phyloP scores from a whole-genome alignment of 1,284 basidiomycete species.

The Neolentinus lepideus region DNA sequence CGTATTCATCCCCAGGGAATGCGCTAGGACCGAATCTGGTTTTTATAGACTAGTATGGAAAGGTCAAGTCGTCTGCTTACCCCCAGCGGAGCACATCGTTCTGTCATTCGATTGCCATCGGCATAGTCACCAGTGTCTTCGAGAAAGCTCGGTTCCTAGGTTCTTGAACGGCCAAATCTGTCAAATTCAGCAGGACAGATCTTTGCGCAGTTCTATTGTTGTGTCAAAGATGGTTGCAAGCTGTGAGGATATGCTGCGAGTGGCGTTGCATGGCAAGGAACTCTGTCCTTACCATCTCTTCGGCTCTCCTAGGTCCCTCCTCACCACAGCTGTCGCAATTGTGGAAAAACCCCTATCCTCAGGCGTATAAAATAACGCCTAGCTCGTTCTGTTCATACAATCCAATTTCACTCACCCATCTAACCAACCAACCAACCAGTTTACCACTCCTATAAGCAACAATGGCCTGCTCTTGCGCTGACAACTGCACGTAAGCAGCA shows the following conservation, averaged over 20 bases:
- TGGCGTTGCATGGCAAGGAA: background rate
- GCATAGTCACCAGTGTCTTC: no score
- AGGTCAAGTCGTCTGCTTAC: no score
- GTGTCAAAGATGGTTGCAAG: background rate
- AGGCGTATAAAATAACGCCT: background rate
- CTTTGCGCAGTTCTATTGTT: no score
- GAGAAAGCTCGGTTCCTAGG: no score
- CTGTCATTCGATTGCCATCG: no score
- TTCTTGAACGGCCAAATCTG: no score
- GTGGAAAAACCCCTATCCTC: background rate
- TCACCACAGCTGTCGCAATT: background rate
- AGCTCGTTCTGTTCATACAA: background rate
- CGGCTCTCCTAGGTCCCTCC: background rate
- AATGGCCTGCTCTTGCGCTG: constrained; percentile 18
- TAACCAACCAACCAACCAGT: background rate
- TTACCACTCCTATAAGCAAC: background rate
- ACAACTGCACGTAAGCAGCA: constrained; percentile 17
- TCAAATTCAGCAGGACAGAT: no score
- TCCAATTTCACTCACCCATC: background rate
- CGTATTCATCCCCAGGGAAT: no score
- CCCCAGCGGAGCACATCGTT: no score
- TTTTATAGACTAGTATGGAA: no score
- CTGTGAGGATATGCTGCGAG: background rate
- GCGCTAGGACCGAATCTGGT: no score
- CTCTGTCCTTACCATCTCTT: background rate